Evolutionary conservation across 2,329 filamentous ascomycete genomes (phyloP).

Genomic region (Neofusicoccum kwambonambiense): DNA sequence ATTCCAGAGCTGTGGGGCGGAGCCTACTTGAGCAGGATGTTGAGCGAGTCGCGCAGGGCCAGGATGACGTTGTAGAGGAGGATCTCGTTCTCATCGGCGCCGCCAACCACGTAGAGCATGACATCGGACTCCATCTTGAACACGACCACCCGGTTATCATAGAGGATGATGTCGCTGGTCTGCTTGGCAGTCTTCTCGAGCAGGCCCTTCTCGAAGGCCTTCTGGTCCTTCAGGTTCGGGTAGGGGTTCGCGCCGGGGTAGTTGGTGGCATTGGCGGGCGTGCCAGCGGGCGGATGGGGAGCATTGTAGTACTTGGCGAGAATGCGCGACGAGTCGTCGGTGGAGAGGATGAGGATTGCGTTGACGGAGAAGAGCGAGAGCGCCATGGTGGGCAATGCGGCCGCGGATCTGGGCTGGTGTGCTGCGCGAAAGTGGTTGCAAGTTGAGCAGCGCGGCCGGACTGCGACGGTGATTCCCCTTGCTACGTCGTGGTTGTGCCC

Average conservation of each 20-base stretch:
- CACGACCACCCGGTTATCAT: constrained; percentile 92
- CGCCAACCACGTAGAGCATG: constrained; percentile 91
- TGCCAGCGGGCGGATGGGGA: constrained; percentile 64
- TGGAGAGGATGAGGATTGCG: constrained; percentile 51
- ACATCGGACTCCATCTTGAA: constrained; percentile 99
- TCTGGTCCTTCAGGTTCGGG: constrained; percentile 86
- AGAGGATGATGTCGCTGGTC: constrained; percentile 92
- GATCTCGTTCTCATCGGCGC: constrained; percentile 93
- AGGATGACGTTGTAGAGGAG: constrained; percentile 92
- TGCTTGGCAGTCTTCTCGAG: constrained; percentile 94
- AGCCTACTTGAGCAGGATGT: constrained; percentile 87
- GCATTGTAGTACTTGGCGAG: constrained; percentile 90
- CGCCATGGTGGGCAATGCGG: constrained; percentile 29
- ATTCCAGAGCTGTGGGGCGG: not conserved
- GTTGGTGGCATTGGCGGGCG: constrained; percentile 55
- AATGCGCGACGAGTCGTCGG: constrained; percentile 86
- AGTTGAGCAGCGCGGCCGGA: constrained; percentile 3
- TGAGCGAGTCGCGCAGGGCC: constrained; percentile 84
- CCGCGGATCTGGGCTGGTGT: not conserved
- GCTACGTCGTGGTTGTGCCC: not conserved
- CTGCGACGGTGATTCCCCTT: constrained; percentile 15
- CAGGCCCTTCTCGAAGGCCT: constrained; percentile 93
- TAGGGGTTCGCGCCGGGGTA: constrained; percentile 74
- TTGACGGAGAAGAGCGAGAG: constrained; percentile 56
- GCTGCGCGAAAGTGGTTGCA: not conserved